Evolutionary conservation across 2,329 filamentous ascomycete species (phyloP), one percentile per base, ranked within the genome.

Genomic region (Xylaria sp.): DNA sequence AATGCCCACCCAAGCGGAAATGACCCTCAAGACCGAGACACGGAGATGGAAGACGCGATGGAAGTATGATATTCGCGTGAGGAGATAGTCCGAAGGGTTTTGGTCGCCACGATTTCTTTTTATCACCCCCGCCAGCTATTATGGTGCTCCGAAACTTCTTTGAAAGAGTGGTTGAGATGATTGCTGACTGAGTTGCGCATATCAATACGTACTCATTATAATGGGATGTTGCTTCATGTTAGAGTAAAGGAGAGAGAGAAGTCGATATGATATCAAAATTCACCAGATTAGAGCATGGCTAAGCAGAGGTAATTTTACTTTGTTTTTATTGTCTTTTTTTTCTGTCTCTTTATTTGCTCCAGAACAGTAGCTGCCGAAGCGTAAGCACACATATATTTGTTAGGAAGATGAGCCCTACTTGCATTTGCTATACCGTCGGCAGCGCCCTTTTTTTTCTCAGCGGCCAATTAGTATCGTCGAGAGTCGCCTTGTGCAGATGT

Each of bases 31-130:
- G 51, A 46, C 19, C 2, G 39, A 13, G 51, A 60, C 13, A 46
- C 55, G 13, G 30, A 50, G 4, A 59, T 57, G 30, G 46, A 46
- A 42, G 10, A 57, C n/a, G 56, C 16, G 2, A 19, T 54, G 11
- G 4, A 3, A n/a, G 39, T 55, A 47, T 58, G 56, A 19, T 23
- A 60, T 35, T n/a, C 13, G 16, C 47, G 54, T 2, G 55, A 55
- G n/a, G 23, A 52, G 11, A 7, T n/a, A 2, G 10, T 7, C 11
- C 13, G 13, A 49, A 23, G 1, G 34, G 13, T 23, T 34, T 30
- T 23, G 49, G 16, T 18, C 46, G 16, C 39, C n/a, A 54, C 37
- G 16, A 35, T 49, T 37, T 35, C 19, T 46, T 18, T 2, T 30
- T 30, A 30, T 30, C 19, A 39, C 10, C 7, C 11, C 42, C 13